Evolutionary conservation across 2,329 filamentous ascomycete genomes (phyloP).

Genomic region (Colletotrichum chlorophyti): DNA sequence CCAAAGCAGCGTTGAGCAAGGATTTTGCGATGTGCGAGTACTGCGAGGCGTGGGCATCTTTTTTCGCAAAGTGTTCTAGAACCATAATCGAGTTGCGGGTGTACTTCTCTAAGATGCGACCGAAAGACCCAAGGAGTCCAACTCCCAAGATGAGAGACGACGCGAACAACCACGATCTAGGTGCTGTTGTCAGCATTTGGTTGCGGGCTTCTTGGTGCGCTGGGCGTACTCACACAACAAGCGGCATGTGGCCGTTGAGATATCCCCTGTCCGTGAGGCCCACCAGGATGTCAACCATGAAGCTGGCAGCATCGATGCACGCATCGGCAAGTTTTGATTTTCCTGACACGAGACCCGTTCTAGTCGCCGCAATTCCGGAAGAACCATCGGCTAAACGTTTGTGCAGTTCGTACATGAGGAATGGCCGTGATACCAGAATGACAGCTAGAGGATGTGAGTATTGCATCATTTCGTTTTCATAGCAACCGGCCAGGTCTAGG

Average conservation of each 20-base stretch:
- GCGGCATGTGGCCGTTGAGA: conserved; percentile 53
- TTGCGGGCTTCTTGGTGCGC: too few relatives aligned
- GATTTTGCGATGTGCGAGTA: conserved; percentile 62
- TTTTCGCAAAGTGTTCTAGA: conserved; percentile 55
- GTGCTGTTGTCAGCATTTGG: too few relatives aligned
- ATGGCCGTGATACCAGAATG: conserved; percentile 62
- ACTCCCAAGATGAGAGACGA: conserved; percentile 59
- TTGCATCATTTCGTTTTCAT: neutral
- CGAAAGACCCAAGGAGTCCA: conserved; percentile 58
- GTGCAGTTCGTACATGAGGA: conserved; percentile 62
- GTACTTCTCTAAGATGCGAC: conserved; percentile 58
- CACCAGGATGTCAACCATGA: conserved; percentile 58
- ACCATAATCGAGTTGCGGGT: conserved; percentile 54
- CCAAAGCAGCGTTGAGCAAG: conserved; percentile 51
- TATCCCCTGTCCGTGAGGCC: conserved; percentile 49
- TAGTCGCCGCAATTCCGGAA: neutral
- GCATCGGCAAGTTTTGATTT: conserved; percentile 60
- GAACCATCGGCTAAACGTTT: conserved; percentile 48
- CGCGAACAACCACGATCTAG: conserved; percentile 61
- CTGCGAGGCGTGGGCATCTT: conserved; percentile 57
- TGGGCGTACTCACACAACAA: conserved; percentile 54
- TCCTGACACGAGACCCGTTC: conserved; percentile 41
- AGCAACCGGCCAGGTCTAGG: too few relatives aligned
- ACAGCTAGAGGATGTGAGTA: conserved; percentile 42
- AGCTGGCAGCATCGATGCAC: conserved; percentile 60